phyloP scores from a whole-genome alignment of 345 rosid species.

The Pistacia integerrima region DNA sequence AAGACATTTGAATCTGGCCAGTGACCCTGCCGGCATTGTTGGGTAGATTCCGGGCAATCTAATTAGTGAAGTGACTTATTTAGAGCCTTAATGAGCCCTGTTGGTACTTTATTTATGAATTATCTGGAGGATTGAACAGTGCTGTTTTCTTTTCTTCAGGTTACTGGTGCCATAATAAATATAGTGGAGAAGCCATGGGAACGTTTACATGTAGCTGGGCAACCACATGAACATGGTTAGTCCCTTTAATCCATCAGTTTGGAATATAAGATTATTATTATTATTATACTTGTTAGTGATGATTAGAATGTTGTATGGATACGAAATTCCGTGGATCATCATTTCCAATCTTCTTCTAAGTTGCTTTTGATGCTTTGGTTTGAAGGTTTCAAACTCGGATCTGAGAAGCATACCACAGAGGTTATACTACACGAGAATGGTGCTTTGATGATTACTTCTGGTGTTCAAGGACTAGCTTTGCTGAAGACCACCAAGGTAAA shows the following conservation, averaged over 20 bases:
- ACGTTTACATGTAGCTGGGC: constrained; percentile 61
- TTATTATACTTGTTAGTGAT: neutral
- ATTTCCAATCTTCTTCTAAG: too few relatives aligned
- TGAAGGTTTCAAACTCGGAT: constrained; percentile 92
- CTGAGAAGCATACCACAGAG: constrained; percentile 86
- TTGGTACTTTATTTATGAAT: neutral
- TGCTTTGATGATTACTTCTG: constrained; percentile 59
- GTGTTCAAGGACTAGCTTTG: constrained; percentile 71
- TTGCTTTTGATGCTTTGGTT: neutral
- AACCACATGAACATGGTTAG: constrained; percentile 81
- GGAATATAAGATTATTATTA: neutral
- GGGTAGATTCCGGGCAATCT: too few relatives aligned
- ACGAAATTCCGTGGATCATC: too few relatives aligned
- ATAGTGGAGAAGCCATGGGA: constrained; percentile 98
- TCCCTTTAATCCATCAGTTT: neutral
- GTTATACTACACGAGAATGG: constrained; percentile 71
- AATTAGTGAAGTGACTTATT: neutral
- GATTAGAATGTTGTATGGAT: neutral
- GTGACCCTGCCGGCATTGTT: too few relatives aligned
- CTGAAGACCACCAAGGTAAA: constrained; percentile 90
- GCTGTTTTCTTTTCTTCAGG: constrained; percentile 41
- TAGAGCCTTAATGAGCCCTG: neutral
- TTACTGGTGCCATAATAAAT: constrained; percentile 63
- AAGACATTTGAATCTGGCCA: too few relatives aligned
- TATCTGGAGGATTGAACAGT: too few relatives aligned